Percentiles rank a stretch among this genome's conserved stretches.
phyloP scores from a whole-genome alignment of 352 stramenopile genomes.

The Phytophthora idaei region DNA sequence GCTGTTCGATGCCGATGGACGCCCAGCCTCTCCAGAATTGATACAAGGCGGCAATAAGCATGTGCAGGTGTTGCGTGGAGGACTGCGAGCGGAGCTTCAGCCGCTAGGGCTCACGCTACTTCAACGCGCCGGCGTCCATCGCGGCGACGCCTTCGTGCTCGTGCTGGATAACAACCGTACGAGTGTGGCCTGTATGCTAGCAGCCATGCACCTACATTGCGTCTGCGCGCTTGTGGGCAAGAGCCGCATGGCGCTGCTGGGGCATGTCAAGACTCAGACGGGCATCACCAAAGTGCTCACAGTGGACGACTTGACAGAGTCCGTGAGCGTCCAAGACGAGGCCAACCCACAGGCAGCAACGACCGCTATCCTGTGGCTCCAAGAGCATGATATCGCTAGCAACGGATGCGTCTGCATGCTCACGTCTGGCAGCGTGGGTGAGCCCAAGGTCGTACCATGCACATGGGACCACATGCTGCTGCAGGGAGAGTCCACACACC shows the following conservation, averaged over 20 bases:
- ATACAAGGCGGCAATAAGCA: conserved; percentile 18
- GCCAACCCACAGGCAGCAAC: conserved; percentile 20
- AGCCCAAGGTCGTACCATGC: conserved; percentile 79
- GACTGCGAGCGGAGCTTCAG: conserved; percentile 48
- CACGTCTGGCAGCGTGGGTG: conserved; percentile 81
- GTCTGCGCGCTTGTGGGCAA: conserved; percentile 59
- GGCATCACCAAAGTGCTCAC: conserved; percentile 63
- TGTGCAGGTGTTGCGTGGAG: conserved; percentile 49
- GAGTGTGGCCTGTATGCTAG: conserved; percentile 76
- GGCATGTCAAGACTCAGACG: conserved; percentile 59
- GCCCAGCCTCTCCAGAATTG: conserved; percentile 2
- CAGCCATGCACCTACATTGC: conserved; percentile 65
- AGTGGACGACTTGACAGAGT: conserved; percentile 41
- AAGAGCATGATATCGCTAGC: conserved; percentile 32
- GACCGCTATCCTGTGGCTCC: conserved; percentile 36
- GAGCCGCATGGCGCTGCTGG: conserved; percentile 54
- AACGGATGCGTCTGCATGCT: conserved; percentile 75
- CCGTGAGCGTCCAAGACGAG: conserved; percentile 31
- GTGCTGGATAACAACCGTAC: conserved; percentile 76
- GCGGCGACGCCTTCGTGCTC: conserved; percentile 62
- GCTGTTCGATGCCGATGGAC: conserved; percentile 47
- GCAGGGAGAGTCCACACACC: conserved; percentile 80
- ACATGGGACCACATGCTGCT: conserved; percentile 78
- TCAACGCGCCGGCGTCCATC: conserved; percentile 34
- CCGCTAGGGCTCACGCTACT: conserved; percentile 59